Evolutionary conservation across 345 rosid genomes (phyloP), one percentile per base, ranked within the genome.

Genomic region (Citrus glauca): DNA sequence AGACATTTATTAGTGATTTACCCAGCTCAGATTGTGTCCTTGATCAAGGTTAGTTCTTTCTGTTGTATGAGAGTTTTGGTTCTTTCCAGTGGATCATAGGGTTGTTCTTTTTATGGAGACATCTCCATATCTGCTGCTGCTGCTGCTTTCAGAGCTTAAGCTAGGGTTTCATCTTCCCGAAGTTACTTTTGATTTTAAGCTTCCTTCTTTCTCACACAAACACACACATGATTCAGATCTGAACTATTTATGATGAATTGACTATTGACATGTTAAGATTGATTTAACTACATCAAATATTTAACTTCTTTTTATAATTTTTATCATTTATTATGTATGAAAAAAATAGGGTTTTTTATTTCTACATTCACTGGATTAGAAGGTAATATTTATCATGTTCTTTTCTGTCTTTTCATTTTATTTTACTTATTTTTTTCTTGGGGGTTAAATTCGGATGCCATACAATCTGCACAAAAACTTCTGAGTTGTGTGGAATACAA

Each of bases 81-180:
- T 33, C 69, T 73, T 79, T 77, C 89, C 85, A 60, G 28, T 61
- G 88, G 89, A 82, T 89, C 85, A 45, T 79, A 74, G 56, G 59
- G 25, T 35, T 78, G 72, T 73, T 35, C 48, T 77, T 50, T 25
- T 57, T 37, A 73, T 72, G 48, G 78, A 80, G 78, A 72, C 70
- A 30, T 69, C 73, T 73, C 61, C 71, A 63, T 19, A 48, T 65
- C 66, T 63, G 57, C 50, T 53, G 57, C 19, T 14, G 62, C 56
- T 32, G 55, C 16, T 13, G 55, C 22, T 32, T 48, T 71, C 61
- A 30, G 53, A 66, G 72, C 62, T 69, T 38, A 11, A 45, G 50
- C 50, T 86, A 78, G 85, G 79, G 87, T 86, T 84, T 78, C 72
- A 50, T 79, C 78, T 75, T 77, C 77, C 84, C 76, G 74, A 83